Evolutionary conservation across 1,284 basidiomycete genomes (phyloP).

Genomic region (Ceraceosorus guamensis): DNA sequence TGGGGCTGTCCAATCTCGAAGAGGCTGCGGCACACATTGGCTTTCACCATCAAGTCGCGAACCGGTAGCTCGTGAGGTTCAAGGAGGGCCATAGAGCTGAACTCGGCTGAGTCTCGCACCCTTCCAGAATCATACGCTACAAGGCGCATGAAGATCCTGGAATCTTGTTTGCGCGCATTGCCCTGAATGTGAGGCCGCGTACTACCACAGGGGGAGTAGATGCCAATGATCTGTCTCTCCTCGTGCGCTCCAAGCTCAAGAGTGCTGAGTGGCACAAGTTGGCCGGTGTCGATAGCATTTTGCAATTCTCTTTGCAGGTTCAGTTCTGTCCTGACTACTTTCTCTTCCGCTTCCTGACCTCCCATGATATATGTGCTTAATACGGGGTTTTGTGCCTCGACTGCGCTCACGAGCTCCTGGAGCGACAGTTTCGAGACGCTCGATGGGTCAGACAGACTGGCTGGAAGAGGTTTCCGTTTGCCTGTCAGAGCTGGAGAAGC

Average conservation of each 20-base stretch:
- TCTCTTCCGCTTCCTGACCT: constrained; percentile 52
- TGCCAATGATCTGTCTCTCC: constrained; percentile 50
- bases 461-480: constrained; percentile 32
- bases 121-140: constrained; percentile 50
- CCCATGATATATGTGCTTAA: constrained; percentile 49
- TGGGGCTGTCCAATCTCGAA: constrained; percentile 54
- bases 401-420: constrained; percentile 51
- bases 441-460: constrained; percentile 35
- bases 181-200: constrained; percentile 52
- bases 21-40: constrained; percentile 51
- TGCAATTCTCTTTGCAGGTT: constrained; percentile 51
- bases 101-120: constrained; percentile 25
- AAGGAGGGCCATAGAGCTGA: constrained; percentile 37
- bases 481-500: constrained; percentile 44
- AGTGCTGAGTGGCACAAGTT: constrained; percentile 49
- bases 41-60: constrained; percentile 53
- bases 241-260: constrained; percentile 46
- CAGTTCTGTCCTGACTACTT: constrained; percentile 51
- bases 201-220: constrained; percentile 52
- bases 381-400: constrained; percentile 50
- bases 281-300: constrained; percentile 46
- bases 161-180: constrained; percentile 52
- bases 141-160: constrained; percentile 52
- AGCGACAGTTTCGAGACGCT: constrained; percentile 50
- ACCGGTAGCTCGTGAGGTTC: constrained; percentile 51